A percentile compares a stretch with the other conserved stretches of the same genome.
Evolutionary conservation across 805 yeast species (phyloP).

Genomic region (Kregervanrija delftensis): DNA sequence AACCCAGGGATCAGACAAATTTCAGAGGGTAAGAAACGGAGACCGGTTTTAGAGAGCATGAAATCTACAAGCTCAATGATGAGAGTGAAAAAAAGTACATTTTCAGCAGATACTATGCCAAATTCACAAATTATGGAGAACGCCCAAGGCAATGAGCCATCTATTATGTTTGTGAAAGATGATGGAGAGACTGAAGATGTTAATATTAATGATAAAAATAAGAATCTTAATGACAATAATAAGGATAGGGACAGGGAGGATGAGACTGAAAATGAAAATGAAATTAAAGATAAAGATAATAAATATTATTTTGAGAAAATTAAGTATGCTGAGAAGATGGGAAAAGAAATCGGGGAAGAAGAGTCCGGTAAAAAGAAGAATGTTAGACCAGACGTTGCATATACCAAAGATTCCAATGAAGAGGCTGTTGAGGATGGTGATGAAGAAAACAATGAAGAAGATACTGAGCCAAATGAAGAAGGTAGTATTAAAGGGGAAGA

Average conservation of each 20-base stretch:
- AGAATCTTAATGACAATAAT: not conserved
- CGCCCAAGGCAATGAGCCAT: constrained; percentile 61
- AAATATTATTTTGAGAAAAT: no score
- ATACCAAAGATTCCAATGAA: not conserved
- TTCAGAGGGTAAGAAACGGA: constrained; percentile 11
- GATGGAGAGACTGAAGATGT: constrained; percentile 6
- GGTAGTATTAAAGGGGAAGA: not conserved
- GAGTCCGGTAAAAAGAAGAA: no score
- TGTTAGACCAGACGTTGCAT: no score
- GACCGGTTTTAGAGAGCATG: constrained; percentile 17
- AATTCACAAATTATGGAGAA: constrained; percentile 60
- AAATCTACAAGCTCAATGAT: constrained; percentile 14
- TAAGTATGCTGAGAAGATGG: no score
- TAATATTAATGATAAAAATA: not conserved
- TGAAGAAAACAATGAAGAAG: not conserved
- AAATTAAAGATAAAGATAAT: not conserved
- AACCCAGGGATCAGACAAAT: no score
- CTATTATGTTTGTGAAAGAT: constrained; percentile 54
- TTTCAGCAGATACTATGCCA: constrained; percentile 68
- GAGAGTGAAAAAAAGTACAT: constrained; percentile 18
- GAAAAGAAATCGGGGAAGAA: no score
- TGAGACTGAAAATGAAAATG: not conserved
- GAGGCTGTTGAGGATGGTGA: not conserved
- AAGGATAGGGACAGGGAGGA: not conserved
- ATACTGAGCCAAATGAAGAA: not conserved